Percentiles rank a stretch among this genome's conserved stretches.
phyloP scores from a whole-genome alignment of 2,329 filamentous ascomycete species.

The Aspergillus sojae region DNA sequence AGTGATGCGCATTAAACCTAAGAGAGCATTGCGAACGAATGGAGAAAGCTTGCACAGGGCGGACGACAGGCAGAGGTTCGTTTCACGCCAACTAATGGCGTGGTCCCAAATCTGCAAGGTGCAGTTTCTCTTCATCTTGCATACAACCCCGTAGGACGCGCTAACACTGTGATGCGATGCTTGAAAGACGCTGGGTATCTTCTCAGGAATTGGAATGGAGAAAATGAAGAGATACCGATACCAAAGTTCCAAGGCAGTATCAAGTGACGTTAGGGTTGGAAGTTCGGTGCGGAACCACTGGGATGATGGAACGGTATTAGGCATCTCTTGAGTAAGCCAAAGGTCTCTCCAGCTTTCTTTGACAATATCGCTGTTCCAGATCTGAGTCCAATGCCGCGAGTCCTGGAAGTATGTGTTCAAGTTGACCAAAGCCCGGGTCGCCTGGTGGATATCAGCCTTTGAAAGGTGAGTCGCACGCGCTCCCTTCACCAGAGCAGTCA shows the following conservation, averaged over 20 bases:
- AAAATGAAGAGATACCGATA: slow-evolving; percentile 57
- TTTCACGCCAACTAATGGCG: slow-evolving; percentile 64
- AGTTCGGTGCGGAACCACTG: slow-evolving; percentile 44
- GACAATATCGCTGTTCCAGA: slow-evolving; percentile 51
- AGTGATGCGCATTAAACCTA: slow-evolving; percentile 52
- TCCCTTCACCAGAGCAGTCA: slow-evolving; percentile 54
- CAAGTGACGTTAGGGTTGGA: slow-evolving; percentile 40
- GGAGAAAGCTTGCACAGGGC: slow-evolving; percentile 53
- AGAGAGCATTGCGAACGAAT: slow-evolving; percentile 52
- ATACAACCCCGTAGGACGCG: slow-evolving; percentile 63
- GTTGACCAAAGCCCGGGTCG: slow-evolving; percentile 52
- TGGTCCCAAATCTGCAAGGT: slow-evolving; percentile 67
- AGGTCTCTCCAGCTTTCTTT: slow-evolving; percentile 50
- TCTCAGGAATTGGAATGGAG: slow-evolving; percentile 59
- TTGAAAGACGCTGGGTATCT: slow-evolving; percentile 63
- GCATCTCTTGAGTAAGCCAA: slow-evolving; percentile 51
- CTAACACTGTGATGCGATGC: slow-evolving; percentile 65
- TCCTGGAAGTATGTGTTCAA: slow-evolving; percentile 55
- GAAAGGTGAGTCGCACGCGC: slow-evolving; percentile 51
- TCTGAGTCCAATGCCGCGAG: slow-evolving; percentile 51
- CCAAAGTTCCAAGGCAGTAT: slow-evolving; percentile 44
- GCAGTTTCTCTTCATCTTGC: slow-evolving; percentile 62
- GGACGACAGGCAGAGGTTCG: slow-evolving; percentile 53
- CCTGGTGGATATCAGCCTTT: slow-evolving; percentile 47
- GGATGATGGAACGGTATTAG: slow-evolving; percentile 38